Percentiles rank a stretch among this genome's conserved stretches.
Conservation (phyloP, 768 basidiomycete species). For the Mrakia frigida region DNA sequence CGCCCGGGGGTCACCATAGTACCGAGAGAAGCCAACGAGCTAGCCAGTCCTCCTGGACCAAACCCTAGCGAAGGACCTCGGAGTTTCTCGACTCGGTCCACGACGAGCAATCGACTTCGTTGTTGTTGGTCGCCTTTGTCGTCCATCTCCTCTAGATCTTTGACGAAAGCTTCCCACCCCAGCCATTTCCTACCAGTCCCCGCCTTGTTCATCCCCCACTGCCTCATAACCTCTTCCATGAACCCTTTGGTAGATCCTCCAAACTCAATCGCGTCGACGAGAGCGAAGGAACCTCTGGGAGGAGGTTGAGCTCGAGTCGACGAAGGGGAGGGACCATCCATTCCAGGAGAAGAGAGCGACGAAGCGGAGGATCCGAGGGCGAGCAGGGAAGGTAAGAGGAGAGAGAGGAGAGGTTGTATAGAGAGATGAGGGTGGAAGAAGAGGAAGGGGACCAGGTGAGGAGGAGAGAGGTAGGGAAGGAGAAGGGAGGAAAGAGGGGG, state of each 20-base stretch:
- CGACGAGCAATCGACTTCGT: slow-evolving; percentile 17
- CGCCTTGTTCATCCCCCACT: slow-evolving; percentile 1
- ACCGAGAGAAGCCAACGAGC: slow-evolving; percentile 11
- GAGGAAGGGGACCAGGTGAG: slow-evolving; percentile 1
- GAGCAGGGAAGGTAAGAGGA: neutral
- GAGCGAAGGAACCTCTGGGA: neutral
- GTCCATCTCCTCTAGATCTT: slow-evolving; percentile 9
- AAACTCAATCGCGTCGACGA: slow-evolving; percentile 24
- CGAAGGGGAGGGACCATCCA: neutral
- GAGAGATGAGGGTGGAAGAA: slow-evolving; percentile 16
- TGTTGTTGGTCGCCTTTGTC: neutral
- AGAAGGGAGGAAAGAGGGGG: neutral
- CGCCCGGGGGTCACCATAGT: slow-evolving; percentile 1
- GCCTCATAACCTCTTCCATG: slow-evolving; percentile 14
- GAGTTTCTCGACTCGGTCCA: slow-evolving; percentile 23
- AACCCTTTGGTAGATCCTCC: slow-evolving; percentile 5
- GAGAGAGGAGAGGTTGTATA: neutral
- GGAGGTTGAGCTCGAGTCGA: neutral
- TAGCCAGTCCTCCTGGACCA: slow-evolving; percentile 22
- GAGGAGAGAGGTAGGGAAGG: slow-evolving; percentile 6
- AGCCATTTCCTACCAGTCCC: slow-evolving; percentile 3
- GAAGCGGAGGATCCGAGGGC: neutral
- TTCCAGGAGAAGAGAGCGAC: too few species aligned
- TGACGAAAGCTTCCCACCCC: slow-evolving; percentile 25
- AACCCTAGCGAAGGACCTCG: slow-evolving; percentile 11